Conservation (phyloP, 805 yeast species). For the Suhomyces sp. region DNA sequence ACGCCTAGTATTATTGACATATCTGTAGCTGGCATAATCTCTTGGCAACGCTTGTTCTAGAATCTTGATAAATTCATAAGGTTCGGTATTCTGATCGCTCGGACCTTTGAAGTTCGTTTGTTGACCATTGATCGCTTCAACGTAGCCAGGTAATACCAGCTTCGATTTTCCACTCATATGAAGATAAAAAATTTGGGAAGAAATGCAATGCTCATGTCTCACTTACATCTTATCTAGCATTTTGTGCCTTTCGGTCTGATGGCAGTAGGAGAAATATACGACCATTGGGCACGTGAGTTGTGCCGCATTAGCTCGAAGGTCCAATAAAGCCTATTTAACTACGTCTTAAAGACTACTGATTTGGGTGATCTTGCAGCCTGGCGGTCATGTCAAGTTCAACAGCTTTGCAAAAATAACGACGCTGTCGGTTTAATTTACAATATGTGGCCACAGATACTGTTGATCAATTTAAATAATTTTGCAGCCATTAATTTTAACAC, state of each 20-base stretch:
- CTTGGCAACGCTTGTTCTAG: neutral
- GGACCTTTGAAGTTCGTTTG: neutral
- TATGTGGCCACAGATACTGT: no score
- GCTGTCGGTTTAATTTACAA: no score
- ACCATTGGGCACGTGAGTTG: neutral
- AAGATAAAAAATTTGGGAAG: neutral
- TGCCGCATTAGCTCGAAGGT: no score
- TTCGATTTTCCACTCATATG: neutral
- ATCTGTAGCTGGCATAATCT: neutral
- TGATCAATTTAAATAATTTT: neutral
- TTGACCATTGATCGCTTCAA: neutral
- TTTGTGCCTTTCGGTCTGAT: neutral
- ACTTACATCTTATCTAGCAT: neutral
- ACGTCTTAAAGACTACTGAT: no score
- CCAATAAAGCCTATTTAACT: no score
- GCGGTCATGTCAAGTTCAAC: no score
- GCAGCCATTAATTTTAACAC: neutral
- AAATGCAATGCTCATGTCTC: neutral
- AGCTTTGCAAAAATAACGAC: no score
- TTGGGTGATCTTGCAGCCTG: no score
- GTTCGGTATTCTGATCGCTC: neutral
- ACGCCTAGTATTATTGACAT: neutral
- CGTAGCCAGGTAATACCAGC: neutral
- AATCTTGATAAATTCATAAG: neutral
- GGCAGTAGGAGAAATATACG: neutral